These are phyloP conservation scores for Actinomortierella wolfii DNA, from an alignment of 371 early-diverging fungal genomes.

Conservation along the genomic window DNA sequence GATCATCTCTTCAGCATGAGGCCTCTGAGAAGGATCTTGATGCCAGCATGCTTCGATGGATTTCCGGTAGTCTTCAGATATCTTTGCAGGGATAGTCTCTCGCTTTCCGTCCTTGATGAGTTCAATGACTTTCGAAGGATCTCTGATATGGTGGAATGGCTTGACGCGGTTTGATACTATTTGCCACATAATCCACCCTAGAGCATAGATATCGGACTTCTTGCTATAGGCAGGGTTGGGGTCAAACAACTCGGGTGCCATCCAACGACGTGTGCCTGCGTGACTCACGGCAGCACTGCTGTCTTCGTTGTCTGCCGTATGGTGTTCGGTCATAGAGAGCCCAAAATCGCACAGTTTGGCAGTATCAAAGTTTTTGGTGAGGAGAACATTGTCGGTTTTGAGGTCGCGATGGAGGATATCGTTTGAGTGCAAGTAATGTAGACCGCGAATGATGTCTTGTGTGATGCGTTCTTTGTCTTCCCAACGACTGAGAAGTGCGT, in stretches of 20 bases:
- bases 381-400: slow-evolving; percentile 64
- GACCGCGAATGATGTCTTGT: slow-evolving; percentile 75
- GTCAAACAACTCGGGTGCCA: slow-evolving; percentile 2
- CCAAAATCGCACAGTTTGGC: slow-evolving; percentile 2
- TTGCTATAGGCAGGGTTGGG: background rate
- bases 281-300: background rate
- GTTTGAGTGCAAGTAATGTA: slow-evolving; percentile 84
- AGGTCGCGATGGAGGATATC: slow-evolving; percentile 92
- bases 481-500: slow-evolving; percentile 76
- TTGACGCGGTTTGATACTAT: background rate
- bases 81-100: no score
- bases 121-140: no score
- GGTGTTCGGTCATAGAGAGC: background rate
- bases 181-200: slow-evolving; percentile 4
- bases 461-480: slow-evolving; percentile 75
- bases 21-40: no score
- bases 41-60: no score
- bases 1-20: no score
- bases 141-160: background rate
- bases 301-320: background rate
- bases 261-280: slow-evolving; percentile 1
- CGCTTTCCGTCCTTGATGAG: no score
- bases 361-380: background rate
- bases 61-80: no score
- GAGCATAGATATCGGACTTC: slow-evolving; percentile 1